Percentiles rank a stretch among this genome's conserved stretches.
These are phyloP conservation scores for Xylaria cubensis DNA, from an alignment of 495 filamentous ascomycete species.

Conservation along the genomic window DNA sequence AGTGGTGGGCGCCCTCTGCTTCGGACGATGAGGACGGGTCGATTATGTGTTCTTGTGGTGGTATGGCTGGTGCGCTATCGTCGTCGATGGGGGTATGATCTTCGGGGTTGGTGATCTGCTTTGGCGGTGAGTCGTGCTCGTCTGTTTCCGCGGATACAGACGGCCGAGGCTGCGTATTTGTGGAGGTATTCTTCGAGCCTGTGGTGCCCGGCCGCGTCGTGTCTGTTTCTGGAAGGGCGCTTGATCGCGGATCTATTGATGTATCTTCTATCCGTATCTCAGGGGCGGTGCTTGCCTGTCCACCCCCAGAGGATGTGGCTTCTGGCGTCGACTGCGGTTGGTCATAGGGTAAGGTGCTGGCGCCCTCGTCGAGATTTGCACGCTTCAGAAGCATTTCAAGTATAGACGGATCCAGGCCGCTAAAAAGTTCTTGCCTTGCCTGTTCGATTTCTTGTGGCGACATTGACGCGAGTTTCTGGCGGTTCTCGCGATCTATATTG, in stretches of 20 bases:
- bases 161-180: constrained; percentile 3
- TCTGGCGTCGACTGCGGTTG: constrained; percentile 26
- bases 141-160: constrained; percentile 37
- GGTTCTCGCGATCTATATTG: constrained; percentile 83
- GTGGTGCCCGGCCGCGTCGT: constrained; percentile 2
- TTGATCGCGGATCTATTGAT: constrained; percentile 36
- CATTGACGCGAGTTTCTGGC: constrained; percentile 76
- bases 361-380: constrained; percentile 75
- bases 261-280: constrained; percentile 37
- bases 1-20: constrained; percentile 43
- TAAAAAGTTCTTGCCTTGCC: constrained; percentile 76
- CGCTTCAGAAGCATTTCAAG: constrained; percentile 78
- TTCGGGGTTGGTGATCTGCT: constrained; percentile 18
- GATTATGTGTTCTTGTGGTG: constrained; percentile 58
- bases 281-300: constrained; percentile 21
- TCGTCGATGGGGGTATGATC: constrained; percentile 25
- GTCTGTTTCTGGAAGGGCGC: constrained; percentile 22
- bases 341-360: constrained; percentile 48
- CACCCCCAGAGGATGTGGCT: constrained; percentile 23
- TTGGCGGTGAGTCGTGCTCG: constrained; percentile 24
- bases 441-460: constrained; percentile 78
- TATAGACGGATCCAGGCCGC: constrained; percentile 69
- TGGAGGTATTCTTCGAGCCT: not conserved
- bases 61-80: constrained; percentile 38
- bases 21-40: constrained; percentile 43